Base-by-base conservation (phyloP, 1,284 basidiomycete species). In the Meira nashicola region DNA sequence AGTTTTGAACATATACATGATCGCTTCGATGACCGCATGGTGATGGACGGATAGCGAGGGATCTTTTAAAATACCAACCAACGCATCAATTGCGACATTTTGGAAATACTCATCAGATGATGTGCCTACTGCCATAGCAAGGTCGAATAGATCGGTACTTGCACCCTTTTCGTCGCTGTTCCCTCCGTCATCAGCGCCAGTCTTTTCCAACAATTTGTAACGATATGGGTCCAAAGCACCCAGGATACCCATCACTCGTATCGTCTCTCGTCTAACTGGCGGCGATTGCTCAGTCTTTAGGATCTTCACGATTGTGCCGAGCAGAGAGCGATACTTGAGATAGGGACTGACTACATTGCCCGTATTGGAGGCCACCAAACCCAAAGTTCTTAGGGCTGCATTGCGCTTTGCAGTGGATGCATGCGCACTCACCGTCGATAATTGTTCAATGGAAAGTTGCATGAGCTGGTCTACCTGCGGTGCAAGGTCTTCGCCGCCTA, bases 1-100 rank as follows among this genome's bases (percentile, higher is more conserved):
- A 0, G 93, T 97, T 80, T 94, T 92, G 84, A 98, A 98, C 65
- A 99, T 97, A 62, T 93, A 90, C 91, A 98, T 98, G 73, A 99
- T 89, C 1, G 94, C 93, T 79, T 98, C 93, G 66, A 98, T 94
- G 60, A 94, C 94, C 48, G 81, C 80, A 38, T 90, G 79, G 71
- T 97, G 92, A 71, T 92, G 76, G 47, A 68, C 67, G 11, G 70
- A 66, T 12, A 78, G 63, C 47, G 73, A 63, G 19, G 68, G 67
- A 48, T 78, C 95, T 74, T 88, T 89, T 66, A 99, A 81, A 57
- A 98, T 90, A 54, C 86, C 85, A 49, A 98, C 84, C 21, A 99
- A 83, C 1, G 92, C 86, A 49, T 87, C 89, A 79, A 99, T 90
- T 43, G 93, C 94, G 3, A 95, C 91, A 7, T 91, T 92, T 78